Evolutionary conservation across 2,329 filamentous ascomycete genomes (phyloP).

Genomic region (Capronia coronata): DNA sequence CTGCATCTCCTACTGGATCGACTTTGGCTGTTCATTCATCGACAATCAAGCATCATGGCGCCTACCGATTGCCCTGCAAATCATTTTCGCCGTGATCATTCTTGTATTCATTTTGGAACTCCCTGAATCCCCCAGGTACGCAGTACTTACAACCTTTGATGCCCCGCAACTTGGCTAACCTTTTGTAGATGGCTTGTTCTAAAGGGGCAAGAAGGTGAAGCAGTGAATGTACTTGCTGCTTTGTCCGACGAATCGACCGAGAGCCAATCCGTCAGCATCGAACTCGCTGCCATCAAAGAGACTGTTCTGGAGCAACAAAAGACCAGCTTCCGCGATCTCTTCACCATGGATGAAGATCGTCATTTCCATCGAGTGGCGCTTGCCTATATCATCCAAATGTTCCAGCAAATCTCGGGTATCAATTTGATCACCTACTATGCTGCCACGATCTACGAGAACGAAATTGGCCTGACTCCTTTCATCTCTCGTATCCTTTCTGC

Average conservation of each 20-base stretch:
- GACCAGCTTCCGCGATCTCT: conserved; percentile 51
- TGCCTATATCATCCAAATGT: conserved; percentile 54
- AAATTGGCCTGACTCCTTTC: conserved; percentile 15
- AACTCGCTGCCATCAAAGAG: conserved; percentile 49
- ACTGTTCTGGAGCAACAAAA: conserved; percentile 48
- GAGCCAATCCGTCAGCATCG: conserved; percentile 40
- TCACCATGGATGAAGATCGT: conserved; percentile 52
- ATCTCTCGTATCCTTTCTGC: conserved; percentile 20
- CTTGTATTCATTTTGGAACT: conserved; percentile 33
- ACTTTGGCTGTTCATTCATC: conserved; percentile 49
- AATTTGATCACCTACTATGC: conserved; percentile 29
- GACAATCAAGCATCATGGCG: conserved; percentile 48
- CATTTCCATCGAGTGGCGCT: conserved; percentile 52
- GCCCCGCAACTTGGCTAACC: conserved; percentile 21
- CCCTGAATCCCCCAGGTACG: conserved; percentile 9
- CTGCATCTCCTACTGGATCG: conserved; percentile 31
- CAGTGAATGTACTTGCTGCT: conserved; percentile 49
- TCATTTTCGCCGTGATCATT: conserved; percentile 50
- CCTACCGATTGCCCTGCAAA: conserved; percentile 53
- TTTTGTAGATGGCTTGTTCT: conserved; percentile 29
- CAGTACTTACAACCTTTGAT: not conserved
- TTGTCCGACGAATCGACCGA: conserved; percentile 44
- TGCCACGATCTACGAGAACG: conserved; percentile 19
- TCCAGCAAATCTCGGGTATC: conserved; percentile 41
- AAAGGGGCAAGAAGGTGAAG: conserved; percentile 31